These are phyloP conservation scores for Saccharomyces hybrid DNA, from an alignment of 1,139 yeast species.

Conservation along the genomic window DNA sequence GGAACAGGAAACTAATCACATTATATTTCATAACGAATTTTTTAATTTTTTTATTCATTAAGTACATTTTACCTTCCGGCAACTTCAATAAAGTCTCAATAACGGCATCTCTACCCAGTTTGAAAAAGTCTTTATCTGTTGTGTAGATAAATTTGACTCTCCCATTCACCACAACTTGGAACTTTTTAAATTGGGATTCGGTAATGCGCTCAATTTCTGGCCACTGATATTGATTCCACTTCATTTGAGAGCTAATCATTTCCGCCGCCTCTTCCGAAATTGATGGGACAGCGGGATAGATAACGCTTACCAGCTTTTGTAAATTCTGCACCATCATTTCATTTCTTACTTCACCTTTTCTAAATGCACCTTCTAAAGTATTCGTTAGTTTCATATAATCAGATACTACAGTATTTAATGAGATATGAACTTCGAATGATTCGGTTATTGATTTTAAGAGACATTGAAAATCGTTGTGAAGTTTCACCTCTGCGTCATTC, in stretches of 20 bases:
- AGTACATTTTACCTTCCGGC: conserved; percentile 31
- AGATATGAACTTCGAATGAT: conserved; percentile 51
- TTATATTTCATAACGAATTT: conserved; percentile 37
- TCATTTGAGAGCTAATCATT: conserved; percentile 33
- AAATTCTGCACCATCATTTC: conserved; percentile 38
- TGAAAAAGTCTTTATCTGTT: conserved; percentile 34
- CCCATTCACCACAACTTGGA: conserved; percentile 62
- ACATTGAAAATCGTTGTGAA: too few relatives aligned
- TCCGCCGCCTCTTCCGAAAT: conserved; percentile 82
- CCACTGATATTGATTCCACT: conserved; percentile 51
- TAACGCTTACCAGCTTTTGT: conserved; percentile 56
- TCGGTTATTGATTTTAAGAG: conserved; percentile 50
- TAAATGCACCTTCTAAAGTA: conserved; percentile 38
- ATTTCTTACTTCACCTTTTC: conserved; percentile 33
- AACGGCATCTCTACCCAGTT: conserved; percentile 33
- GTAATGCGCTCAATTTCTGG: conserved; percentile 40
- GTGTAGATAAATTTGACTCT: conserved; percentile 47
- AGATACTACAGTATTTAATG: conserved; percentile 79
- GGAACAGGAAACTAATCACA: conserved; percentile 33
- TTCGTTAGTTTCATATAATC: conserved; percentile 88
- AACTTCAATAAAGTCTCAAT: conserved; percentile 29
- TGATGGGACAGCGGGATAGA: too few relatives aligned
- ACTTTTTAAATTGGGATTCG: conserved; percentile 36
- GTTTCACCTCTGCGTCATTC: conserved; percentile 41
- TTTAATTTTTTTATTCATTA: conserved; percentile 32